These are phyloP conservation scores for Candida saitoana DNA, from an alignment of 805 yeast species.

Conservation along the genomic window DNA sequence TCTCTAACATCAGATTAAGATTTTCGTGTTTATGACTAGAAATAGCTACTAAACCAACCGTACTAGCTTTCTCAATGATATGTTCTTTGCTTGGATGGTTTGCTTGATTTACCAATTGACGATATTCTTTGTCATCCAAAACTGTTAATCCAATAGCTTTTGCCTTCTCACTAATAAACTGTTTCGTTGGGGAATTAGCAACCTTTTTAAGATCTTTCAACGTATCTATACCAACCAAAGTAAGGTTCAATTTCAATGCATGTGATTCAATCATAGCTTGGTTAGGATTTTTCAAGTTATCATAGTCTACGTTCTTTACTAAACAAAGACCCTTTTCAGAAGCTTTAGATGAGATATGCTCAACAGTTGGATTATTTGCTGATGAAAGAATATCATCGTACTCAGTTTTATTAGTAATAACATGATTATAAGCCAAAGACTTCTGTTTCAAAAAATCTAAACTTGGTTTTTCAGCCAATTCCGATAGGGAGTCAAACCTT, in stretches of 20 bases:
- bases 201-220: conserved; percentile 3
- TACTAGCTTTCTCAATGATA: conserved; percentile 1
- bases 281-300: conserved; percentile 6
- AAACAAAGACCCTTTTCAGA: conserved; percentile 12
- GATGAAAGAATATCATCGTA: conserved; percentile 2
- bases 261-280: background rate
- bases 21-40: conserved; percentile 9
- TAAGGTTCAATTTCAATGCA: conserved; percentile 3
- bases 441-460: conserved; percentile 20
- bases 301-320: conserved; percentile 12
- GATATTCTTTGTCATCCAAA: conserved; percentile 10
- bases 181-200: conserved; percentile 14
- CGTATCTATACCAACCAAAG: conserved; percentile 1
- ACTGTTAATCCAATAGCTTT: conserved; percentile 8
- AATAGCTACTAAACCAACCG: conserved; percentile 6
- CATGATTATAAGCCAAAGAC: conserved; percentile 1
- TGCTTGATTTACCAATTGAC: conserved; percentile 4
- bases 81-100: conserved; percentile 3
- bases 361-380: conserved; percentile 7
- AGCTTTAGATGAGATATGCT: conserved; percentile 6
- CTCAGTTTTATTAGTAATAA: conserved; percentile 9
- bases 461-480: conserved; percentile 19
- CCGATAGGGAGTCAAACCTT: conserved; percentile 12
- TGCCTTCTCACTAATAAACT: conserved; percentile 15
- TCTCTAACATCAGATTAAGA: conserved; percentile 8